Percentiles rank a stretch among this genome's conserved stretches.
Evolutionary conservation across 2,329 filamentous ascomycete species (phyloP).

Genomic region (Trichoderma sp.): DNA sequence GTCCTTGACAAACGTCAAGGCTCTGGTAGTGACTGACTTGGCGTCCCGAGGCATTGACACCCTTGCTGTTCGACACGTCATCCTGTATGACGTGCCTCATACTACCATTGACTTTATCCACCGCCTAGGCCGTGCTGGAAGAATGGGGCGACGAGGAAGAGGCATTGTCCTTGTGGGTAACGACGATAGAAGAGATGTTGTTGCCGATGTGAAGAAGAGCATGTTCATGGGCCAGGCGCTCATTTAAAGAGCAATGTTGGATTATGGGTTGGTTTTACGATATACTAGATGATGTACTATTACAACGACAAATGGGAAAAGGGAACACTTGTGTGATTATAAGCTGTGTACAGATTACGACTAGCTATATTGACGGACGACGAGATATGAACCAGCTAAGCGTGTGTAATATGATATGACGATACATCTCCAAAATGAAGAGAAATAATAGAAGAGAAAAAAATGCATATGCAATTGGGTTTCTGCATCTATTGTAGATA

Average conservation of each 20-base stretch:
- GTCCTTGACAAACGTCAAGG: constrained; percentile 72
- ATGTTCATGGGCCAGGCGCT: constrained; percentile 80
- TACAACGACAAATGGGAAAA: not conserved
- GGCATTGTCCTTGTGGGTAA: constrained; percentile 89
- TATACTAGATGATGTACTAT: not conserved
- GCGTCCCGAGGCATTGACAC: constrained; percentile 94
- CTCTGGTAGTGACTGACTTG: constrained; percentile 90
- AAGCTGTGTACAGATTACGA: not conserved
- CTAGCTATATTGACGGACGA: not conserved
- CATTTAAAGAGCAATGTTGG: constrained; percentile 47
- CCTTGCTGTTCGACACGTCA: constrained; percentile 81
- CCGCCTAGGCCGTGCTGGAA: constrained; percentile 82
- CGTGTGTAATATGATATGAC: not conserved
- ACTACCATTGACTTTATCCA: constrained; percentile 98
- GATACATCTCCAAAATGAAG: not conserved
- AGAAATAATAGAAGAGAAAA: not conserved
- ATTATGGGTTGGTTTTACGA: not conserved
- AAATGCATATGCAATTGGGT: not conserved
- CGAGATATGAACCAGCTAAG: not conserved
- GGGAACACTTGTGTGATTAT: not conserved
- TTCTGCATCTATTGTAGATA: not conserved
- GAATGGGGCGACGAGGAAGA: constrained; percentile 86
- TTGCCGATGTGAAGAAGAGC: constrained; percentile 85
- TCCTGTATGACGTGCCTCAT: constrained; percentile 96
- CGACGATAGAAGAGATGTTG: constrained; percentile 83